These are phyloP conservation scores for Triticum turgidum DNA, from an alignment of 176 grass and related monocot genomes.

Conservation along the genomic window DNA sequence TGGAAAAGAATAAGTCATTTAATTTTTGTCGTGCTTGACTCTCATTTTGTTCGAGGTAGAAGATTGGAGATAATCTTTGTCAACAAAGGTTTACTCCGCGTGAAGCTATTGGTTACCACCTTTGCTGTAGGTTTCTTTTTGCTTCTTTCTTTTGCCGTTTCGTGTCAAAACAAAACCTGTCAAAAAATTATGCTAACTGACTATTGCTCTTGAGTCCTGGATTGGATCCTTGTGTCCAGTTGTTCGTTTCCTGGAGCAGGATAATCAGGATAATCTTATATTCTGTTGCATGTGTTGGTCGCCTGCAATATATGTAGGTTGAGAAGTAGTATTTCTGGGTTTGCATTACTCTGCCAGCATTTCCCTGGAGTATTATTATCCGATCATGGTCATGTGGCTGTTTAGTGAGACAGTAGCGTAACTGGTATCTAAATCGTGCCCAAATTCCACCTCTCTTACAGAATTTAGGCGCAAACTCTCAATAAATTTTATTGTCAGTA, in stretches of 20 bases:
- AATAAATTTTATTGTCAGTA: no score
- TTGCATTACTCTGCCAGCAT: not conserved
- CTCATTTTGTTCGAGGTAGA: conserved; percentile 44
- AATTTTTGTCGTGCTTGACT: conserved; percentile 33
- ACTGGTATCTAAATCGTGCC: no score
- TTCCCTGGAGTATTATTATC: not conserved
- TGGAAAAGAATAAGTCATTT: conserved; percentile 62
- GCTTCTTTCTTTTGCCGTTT: conserved; percentile 38
- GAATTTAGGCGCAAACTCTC: no score
- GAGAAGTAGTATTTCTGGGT: not conserved
- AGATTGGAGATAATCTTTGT: conserved; percentile 41
- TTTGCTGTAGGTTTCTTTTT: conserved; percentile 45
- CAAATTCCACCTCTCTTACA: no score
- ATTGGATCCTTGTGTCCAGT: conserved; percentile 27
- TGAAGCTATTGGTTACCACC: conserved; percentile 48
- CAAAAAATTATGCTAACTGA: conserved; percentile 41
- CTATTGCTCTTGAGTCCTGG: conserved; percentile 25
- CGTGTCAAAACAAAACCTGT: conserved; percentile 46
- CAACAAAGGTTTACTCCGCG: conserved; percentile 37
- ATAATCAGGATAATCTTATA: conserved; percentile 15
- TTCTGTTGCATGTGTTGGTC: conserved; percentile 1
- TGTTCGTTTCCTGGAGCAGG: conserved; percentile 18
- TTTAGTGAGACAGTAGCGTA: no score
- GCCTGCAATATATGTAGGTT: not conserved
- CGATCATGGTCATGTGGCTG: no score